These are phyloP conservation scores for Xanthoconium purpureum DNA, from an alignment of 768 basidiomycete species.

Conservation along the genomic window DNA sequence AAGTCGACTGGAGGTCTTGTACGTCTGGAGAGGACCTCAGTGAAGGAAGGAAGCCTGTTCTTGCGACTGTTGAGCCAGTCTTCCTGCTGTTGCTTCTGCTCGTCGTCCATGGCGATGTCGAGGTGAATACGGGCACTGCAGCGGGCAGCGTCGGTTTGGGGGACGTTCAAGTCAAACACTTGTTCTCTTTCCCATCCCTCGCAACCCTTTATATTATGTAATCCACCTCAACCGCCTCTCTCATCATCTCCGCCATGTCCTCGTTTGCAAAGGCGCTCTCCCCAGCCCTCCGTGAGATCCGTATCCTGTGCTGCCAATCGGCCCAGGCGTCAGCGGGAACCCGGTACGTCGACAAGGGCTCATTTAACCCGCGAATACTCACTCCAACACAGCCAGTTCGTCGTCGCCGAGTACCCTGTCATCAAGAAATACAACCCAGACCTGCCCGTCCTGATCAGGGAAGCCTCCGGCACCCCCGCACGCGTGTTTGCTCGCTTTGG, in stretches of 20 bases:
- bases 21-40: conserved; percentile 86
- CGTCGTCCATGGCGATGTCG: conserved; percentile 46
- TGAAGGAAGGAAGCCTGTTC: conserved; percentile 81
- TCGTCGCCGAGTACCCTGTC: conserved; percentile 66
- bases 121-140: conserved; percentile 7
- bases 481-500: conserved; percentile 84
- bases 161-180: conserved; percentile 17
- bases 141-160: conserved; percentile 10
- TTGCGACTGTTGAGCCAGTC: conserved; percentile 71
- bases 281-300: conserved; percentile 76
- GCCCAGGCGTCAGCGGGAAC: conserved; percentile 75
- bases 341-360: conserved; percentile 46
- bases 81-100: conserved; percentile 54
- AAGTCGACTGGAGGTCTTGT: conserved; percentile 95
- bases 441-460: conserved; percentile 78
- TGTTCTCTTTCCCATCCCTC: conserved; percentile 4
- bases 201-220: conserved; percentile 28
- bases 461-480: conserved; percentile 76
- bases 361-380: neutral
- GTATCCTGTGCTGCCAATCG: conserved; percentile 77
- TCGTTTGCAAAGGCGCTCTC: conserved; percentile 71
- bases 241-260: conserved; percentile 43
- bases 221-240: conserved; percentile 6
- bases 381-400: conserved; percentile 59
- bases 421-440: conserved; percentile 85